phyloP scores from a whole-genome alignment of 2,329 filamentous ascomycete genomes.

The Fusarium verticillioides region DNA sequence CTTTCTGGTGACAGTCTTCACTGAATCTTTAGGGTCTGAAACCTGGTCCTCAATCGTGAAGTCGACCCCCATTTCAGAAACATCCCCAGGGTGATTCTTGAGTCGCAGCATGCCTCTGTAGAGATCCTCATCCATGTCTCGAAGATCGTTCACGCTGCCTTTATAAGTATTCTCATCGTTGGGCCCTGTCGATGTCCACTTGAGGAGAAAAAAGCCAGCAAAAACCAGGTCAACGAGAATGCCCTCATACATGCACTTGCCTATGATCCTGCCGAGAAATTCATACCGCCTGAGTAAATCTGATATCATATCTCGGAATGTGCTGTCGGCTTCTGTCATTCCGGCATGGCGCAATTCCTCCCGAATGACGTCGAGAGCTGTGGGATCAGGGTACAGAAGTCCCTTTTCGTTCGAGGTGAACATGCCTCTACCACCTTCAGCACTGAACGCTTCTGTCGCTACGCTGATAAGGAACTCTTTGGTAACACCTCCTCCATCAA shows the following conservation, averaged over 20 bases:
- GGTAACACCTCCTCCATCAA: slow-evolving; percentile 95
- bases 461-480: slow-evolving; percentile 96
- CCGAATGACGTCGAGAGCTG: slow-evolving; percentile 75
- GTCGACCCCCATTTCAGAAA: slow-evolving; percentile 77
- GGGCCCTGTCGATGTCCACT: slow-evolving; percentile 83
- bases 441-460: slow-evolving; percentile 83
- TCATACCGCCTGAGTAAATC: slow-evolving; percentile 81
- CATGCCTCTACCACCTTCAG: slow-evolving; percentile 61
- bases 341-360: slow-evolving; percentile 65
- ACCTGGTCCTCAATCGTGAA: slow-evolving; percentile 86
- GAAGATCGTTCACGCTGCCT: slow-evolving; percentile 92
- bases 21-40: slow-evolving; percentile 57
- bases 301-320: slow-evolving; percentile 67
- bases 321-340: slow-evolving; percentile 61
- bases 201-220: slow-evolving; percentile 93
- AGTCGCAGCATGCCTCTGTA: slow-evolving; percentile 86
- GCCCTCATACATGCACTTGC: slow-evolving; percentile 97
- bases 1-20: slow-evolving; percentile 76
- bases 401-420: slow-evolving; percentile 90
- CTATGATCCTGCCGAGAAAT: slow-evolving; percentile 91
- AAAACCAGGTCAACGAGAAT: slow-evolving; percentile 94
- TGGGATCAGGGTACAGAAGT: slow-evolving; percentile 88
- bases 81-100: slow-evolving; percentile 86
- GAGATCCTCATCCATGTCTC: slow-evolving; percentile 88
- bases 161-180: slow-evolving; percentile 78